Evolutionary conservation across 2,329 filamentous ascomycete genomes (phyloP), one percentile per base, ranked within the genome.

Genomic region (Aureobasidium sp.): DNA sequence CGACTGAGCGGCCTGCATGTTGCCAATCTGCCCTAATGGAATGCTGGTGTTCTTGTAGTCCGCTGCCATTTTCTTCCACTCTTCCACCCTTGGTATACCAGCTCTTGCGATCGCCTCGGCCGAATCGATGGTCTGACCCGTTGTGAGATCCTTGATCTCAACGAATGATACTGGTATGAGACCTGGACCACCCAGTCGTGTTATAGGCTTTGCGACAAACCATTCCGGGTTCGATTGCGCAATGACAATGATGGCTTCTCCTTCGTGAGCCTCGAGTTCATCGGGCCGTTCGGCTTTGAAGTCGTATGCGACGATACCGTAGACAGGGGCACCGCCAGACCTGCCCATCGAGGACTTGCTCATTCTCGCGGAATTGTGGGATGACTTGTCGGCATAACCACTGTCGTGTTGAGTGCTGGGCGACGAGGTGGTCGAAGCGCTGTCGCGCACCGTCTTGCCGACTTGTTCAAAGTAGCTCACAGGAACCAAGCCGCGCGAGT

Each of bases 31-130:
- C 67, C 94, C 94, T 46, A 99, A 79, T 0, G 92, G 93, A 72
- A 99, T 97, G 76, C 94, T 97, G 74, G 92, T 96, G 74, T 97
- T 97, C 80, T 99, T 99, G 78, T 99, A 99, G 66, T 97, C 93
- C 62, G 93, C 93, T 0, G 94, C 92, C 91, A 97, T 97, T 78
- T 95, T 96, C 80, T 99, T 99, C 94, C 94, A 99, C 71, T 99
- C 94, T 72, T 99, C 94, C 3, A 99, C 94, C 70, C 87, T 88
- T 13, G 94, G 94, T 8, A 99, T 92, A 24, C 93, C 92, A 1
- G 94, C 94, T 68, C 87, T 87, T 69, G 86, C 85, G 62, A 99
- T 90, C 1, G 94, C 93, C 34, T 92, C 92, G 29, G 89, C 81
- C 0, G 93, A 86, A 73, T 97, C 91, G 1, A 97, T 91, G 0